Base-by-base conservation (phyloP, 2,329 filamentous ascomycete species). In the Thelonectria blattea region DNA sequence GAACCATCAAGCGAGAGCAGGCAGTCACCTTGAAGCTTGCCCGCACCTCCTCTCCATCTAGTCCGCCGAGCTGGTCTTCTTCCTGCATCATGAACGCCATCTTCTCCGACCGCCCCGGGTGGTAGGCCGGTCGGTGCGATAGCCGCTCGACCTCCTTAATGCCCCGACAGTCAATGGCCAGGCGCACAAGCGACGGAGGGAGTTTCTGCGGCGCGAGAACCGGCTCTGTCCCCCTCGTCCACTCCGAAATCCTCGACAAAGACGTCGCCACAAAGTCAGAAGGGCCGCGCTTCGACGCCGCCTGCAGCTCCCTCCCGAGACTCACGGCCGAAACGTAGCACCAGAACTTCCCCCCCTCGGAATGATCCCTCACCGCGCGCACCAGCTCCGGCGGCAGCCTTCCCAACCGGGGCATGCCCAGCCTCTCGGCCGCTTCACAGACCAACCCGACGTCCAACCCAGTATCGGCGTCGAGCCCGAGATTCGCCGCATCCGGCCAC, bases 71-170 rank as follows among this genome's bases (percentile, higher is more conserved):
- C 18, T 49, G 34, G 3, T 24, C 51, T n/a, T 43, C 46, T 10
- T 54, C 45, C 24, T 50, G 49, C 17, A 54, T 43, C 9, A 41
- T 34, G 32, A 41, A 61, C 3, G 49, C 59, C 6, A 34, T 2
- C 9, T 14, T 32, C 20, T 52, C 45, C 2, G 59, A 58, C 2
- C 45, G 32, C 37, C 30, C n/a, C 3, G 24, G 15, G 15, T 52
- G 43, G 20, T 50, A 50, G 1, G 18, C 3, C 22, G 55, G 51
- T 6, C 47, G 14, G 5, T 37, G 11, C 1, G 32, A 5, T 5
- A 62, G 3, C 39, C 55, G 41, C 17, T 62, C 55, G n/a, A 62
- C 48, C 24, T 39, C 24, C 9, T 49, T 48, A 5, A 59, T 41
- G 3, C 60, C 60, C 17, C 42, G 47, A 12, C 2, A 55, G 37